These are phyloP conservation scores for Boeremia exigua DNA, from an alignment of 2,329 filamentous ascomycete species.

Conservation along the genomic window DNA sequence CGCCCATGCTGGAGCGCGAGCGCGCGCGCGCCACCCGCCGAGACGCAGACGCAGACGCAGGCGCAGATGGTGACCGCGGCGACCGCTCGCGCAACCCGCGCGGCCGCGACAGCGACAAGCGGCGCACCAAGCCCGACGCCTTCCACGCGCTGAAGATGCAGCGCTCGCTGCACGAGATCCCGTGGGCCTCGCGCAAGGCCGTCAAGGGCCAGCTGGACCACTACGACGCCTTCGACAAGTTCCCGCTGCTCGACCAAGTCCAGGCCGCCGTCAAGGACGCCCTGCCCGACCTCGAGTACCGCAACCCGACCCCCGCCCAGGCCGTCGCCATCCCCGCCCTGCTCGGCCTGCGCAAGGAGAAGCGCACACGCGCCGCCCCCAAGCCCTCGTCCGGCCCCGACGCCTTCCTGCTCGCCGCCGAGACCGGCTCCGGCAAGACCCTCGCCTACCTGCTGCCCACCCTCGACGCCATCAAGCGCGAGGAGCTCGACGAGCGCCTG, in stretches of 20 bases:
- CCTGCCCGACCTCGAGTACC: slow-evolving; percentile 74
- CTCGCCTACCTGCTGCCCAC: slow-evolving; percentile 87
- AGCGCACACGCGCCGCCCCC: slow-evolving; percentile 35
- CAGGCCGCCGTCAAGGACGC: slow-evolving; percentile 78
- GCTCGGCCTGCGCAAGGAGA: slow-evolving; percentile 61
- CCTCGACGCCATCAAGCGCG: slow-evolving; percentile 82
- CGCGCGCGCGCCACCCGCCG: background rate
- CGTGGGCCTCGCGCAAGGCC: slow-evolving; percentile 71
- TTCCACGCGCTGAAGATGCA: slow-evolving; percentile 96
- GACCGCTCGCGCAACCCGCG: slow-evolving; percentile 10
- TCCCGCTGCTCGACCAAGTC: slow-evolving; percentile 74
- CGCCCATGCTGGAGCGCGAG: slow-evolving; percentile 26
- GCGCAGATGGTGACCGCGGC: background rate
- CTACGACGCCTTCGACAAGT: slow-evolving; percentile 80
- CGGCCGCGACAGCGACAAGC: slow-evolving; percentile 30
- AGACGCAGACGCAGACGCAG: too few species aligned
- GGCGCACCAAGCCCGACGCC: slow-evolving; percentile 52
- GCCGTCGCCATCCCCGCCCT: slow-evolving; percentile 85
- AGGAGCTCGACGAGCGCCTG: slow-evolving; percentile 60
- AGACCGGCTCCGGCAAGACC: slow-evolving; percentile 97
- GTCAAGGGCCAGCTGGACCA: slow-evolving; percentile 68
- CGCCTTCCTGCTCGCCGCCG: slow-evolving; percentile 84
- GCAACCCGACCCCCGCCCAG: slow-evolving; percentile 88
- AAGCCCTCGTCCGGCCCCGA: slow-evolving; percentile 55
- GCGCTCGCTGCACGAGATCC: slow-evolving; percentile 73